Evolutionary conservation across 768 basidiomycete genomes (phyloP).

Genomic region (Chiua virens): DNA sequence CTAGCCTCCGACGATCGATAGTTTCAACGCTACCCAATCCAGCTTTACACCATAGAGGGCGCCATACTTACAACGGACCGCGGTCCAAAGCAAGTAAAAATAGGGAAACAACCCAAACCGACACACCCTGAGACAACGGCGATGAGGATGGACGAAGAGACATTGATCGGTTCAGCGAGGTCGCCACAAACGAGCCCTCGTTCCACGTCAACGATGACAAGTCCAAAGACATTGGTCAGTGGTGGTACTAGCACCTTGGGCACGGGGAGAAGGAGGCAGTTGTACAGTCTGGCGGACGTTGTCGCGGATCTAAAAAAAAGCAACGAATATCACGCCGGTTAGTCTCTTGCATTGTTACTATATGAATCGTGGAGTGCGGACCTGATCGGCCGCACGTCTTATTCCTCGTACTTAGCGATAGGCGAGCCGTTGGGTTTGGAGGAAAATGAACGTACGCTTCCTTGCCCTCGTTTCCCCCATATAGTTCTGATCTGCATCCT

Average conservation of each 20-base stretch:
- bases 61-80: background rate
- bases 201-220: constrained; percentile 16
- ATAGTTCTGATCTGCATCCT: background rate
- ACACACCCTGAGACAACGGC: background rate
- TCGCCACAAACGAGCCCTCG: constrained; percentile 22
- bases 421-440: constrained; percentile 36
- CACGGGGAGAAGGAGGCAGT: constrained; percentile 34
- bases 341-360: constrained; percentile 4
- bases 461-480: fast-evolving
- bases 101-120: background rate
- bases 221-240: constrained; percentile 8
- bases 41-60: background rate
- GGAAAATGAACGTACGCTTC: constrained; percentile 37
- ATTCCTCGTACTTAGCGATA: constrained; percentile 16
- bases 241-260: constrained; percentile 1
- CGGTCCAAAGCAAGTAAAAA: background rate
- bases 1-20: background rate
- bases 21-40: background rate
- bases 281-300: constrained; percentile 44
- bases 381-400: background rate
- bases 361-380: background rate
- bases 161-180: constrained; percentile 18
- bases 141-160: constrained; percentile 25
- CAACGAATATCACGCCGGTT: constrained; percentile 31
- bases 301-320: constrained; percentile 44